Evolutionary conservation across 805 yeast genomes (phyloP), one percentile per base, ranked within the genome.

Genomic region (Starmerella ratchasimensis): DNA sequence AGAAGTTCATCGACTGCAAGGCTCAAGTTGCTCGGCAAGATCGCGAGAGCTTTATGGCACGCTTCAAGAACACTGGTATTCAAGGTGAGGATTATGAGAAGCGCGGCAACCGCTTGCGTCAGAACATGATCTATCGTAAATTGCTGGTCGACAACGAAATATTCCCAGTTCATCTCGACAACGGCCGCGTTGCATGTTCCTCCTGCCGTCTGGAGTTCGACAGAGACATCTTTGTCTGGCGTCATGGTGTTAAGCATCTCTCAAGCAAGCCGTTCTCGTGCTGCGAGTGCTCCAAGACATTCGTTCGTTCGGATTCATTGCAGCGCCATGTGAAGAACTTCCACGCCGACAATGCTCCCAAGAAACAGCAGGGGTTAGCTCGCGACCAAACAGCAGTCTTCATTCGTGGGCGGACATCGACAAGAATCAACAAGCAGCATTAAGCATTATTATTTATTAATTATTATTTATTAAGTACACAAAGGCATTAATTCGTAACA

Each of bases 151-250:
- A 37, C n/a, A 29, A 34, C 4, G 44, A 42, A 20, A 29, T 43
- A 3, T 19, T n/a, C 17, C 44, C 43, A 1, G 19, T 40, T 2
- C 30, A 26, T 10, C 19, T 6, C 7, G 34, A 37, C 3, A 16
- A 15, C n/a, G 11, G 19, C 11, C 14, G 11, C 7, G 39, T 25
- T 16, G 34, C 17, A 5, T 43, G 46, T 28, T 39, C 44, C 8
- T 17, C 31, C 10, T 43, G 46, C 33, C 5, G 5, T 7, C 36
- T 32, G 26, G 22, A 20, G 14, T 43, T 37, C 28, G 37, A 25
- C 5, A 39, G 40, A 19, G 46, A 43, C 20, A 39, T 43, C 44
- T 31, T 43, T 23, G 41, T 43, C 5, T 43, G 46, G 46, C 36
- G 43, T 9, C 46, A 39, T 26, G 46, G 44, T 14, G 46, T 33